Percentiles rank a stretch among this genome's conserved stretches.
These are phyloP conservation scores for Podila verticillata DNA, from an alignment of 192 early-diverging fungal species.

Conservation along the genomic window DNA sequence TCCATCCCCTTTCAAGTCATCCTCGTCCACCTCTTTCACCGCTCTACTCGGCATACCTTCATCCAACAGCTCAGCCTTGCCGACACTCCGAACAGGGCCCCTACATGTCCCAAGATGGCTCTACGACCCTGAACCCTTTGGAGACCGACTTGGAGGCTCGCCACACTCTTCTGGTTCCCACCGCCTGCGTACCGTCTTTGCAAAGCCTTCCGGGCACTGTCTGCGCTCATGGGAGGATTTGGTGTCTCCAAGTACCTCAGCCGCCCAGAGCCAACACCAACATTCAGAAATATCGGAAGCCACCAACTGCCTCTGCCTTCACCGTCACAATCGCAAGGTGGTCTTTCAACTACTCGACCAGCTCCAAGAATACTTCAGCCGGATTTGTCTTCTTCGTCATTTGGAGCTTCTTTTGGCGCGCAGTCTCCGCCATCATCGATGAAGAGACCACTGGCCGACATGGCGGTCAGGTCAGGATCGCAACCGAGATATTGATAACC, in stretches of 20 bases:
- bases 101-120: constrained; percentile 40
- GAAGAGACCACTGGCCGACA: constrained; percentile 46
- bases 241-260: constrained; percentile 46
- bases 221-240: constrained; percentile 48
- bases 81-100: constrained; percentile 36
- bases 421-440: constrained; percentile 33
- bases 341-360: neutral
- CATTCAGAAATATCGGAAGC: constrained; percentile 19
- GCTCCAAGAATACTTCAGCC: constrained; percentile 21
- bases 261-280: constrained; percentile 18
- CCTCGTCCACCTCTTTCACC: constrained; percentile 20
- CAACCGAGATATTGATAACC: constrained; percentile 45
- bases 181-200: constrained; percentile 37
- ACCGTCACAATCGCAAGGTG: constrained; percentile 1
- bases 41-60: constrained; percentile 28
- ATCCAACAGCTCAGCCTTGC: constrained; percentile 18
- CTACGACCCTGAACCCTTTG: constrained; percentile 43
- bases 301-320: constrained; percentile 41
- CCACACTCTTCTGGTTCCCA: constrained; percentile 11
- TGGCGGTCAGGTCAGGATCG: constrained; percentile 48
- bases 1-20: neutral
- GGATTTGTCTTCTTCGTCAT: constrained; percentile 40
- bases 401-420: constrained; percentile 45
- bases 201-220: constrained; percentile 36
- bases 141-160: constrained; percentile 27